Conservation (phyloP, 495 filamentous ascomycete species). For the Podospora didyma region DNA sequence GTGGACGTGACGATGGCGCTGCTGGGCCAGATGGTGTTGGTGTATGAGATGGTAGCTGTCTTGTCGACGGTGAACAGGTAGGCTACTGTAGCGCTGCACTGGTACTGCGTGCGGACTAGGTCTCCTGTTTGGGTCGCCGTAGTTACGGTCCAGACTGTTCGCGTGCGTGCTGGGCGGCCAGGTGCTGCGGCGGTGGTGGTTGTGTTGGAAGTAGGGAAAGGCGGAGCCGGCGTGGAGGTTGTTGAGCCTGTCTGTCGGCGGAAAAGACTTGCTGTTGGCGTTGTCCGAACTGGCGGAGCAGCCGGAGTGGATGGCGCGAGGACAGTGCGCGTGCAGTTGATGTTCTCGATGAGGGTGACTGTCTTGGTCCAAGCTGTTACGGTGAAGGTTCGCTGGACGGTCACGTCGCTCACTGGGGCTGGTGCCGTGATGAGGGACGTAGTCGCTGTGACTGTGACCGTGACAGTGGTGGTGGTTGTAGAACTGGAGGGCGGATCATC, state of each 20-base stretch:
- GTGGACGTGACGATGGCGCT: conserved; percentile 5
- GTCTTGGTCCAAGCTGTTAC: conserved; percentile 10
- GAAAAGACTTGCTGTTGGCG: neutral
- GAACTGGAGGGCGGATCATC: neutral
- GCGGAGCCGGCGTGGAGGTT: neutral
- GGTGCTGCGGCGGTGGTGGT: neutral
- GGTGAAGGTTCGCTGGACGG: conserved; percentile 11
- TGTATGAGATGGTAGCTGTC: conserved; percentile 5
- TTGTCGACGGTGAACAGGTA: conserved; percentile 8
- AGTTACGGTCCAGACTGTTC: conserved; percentile 5
- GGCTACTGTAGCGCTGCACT: conserved; percentile 9
- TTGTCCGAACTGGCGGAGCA: no score
- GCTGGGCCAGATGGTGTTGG: conserved; percentile 3
- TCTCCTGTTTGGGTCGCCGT: conserved; percentile 7
- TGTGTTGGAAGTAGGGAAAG: neutral
- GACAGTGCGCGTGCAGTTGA: conserved; percentile 17
- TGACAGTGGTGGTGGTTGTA: conserved; percentile 1
- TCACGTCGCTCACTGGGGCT: neutral
- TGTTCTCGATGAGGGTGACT: neutral
- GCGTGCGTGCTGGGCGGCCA: neutral
- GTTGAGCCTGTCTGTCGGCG: conserved; percentile 2
- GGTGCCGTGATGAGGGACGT: neutral
- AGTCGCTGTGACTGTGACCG: conserved; percentile 6
- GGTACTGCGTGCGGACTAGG: conserved; percentile 3
- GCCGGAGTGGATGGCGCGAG: neutral